These are phyloP conservation scores for Terfezia boudieri DNA, from an alignment of 495 filamentous ascomycete genomes.

Conservation along the genomic window DNA sequence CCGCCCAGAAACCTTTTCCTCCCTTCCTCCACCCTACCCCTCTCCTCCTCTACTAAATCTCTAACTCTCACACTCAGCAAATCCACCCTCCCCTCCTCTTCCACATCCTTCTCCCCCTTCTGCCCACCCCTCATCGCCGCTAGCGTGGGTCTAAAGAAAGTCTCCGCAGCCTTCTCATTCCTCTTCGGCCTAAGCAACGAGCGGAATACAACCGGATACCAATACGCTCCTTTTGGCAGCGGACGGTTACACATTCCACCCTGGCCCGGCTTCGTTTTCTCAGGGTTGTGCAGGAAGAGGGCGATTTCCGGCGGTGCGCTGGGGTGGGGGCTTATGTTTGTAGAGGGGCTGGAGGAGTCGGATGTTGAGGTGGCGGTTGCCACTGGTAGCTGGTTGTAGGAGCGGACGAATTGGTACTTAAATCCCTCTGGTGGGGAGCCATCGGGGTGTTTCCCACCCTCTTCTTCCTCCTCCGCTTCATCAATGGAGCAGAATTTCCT, in stretches of 20 bases:
- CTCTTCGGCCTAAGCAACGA: slow-evolving; percentile 33
- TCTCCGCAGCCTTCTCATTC: slow-evolving; percentile 24
- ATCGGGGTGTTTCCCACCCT: slow-evolving; percentile 19
- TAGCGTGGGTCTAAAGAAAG: slow-evolving; percentile 24
- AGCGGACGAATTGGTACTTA: slow-evolving; percentile 51
- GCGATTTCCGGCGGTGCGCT: slow-evolving; percentile 32
- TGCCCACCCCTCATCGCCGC: slow-evolving; percentile 13
- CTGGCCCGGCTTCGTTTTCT: neutral
- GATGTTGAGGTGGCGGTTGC: slow-evolving; percentile 20
- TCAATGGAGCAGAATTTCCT: slow-evolving; percentile 53
- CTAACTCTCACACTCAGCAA: slow-evolving; percentile 17
- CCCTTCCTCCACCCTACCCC: slow-evolving; percentile 22
- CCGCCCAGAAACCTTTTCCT: slow-evolving; percentile 21
- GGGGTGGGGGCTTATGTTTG: slow-evolving; percentile 18
- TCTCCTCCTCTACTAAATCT: slow-evolving; percentile 12
- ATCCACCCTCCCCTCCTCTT: slow-evolving; percentile 16
- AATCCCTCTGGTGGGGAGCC: slow-evolving; percentile 27
- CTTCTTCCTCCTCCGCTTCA: slow-evolving; percentile 25
- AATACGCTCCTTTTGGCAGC: slow-evolving; percentile 48
- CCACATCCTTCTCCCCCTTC: slow-evolving; percentile 21
- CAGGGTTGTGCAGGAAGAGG: slow-evolving; percentile 21
- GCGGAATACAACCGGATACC: slow-evolving; percentile 65
- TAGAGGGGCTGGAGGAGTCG: neutral
- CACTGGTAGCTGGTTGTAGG: slow-evolving; percentile 34
- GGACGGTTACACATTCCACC: slow-evolving; percentile 17